Conservation (phyloP, 2,329 filamentous ascomycete species). For the Clarireedia paspali region DNA sequence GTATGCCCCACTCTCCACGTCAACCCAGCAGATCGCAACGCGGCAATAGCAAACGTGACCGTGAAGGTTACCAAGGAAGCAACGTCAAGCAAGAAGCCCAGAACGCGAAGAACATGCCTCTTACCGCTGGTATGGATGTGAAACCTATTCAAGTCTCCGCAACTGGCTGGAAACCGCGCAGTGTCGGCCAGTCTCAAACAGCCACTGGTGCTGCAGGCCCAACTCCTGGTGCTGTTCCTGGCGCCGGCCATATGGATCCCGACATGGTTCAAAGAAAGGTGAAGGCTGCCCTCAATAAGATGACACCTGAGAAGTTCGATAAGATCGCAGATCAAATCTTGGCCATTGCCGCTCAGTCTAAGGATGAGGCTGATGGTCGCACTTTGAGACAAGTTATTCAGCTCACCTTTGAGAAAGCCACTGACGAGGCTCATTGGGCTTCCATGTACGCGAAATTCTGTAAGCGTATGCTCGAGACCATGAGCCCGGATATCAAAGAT, state of each 20-base stretch:
- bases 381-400: constrained; percentile 97
- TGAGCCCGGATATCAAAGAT: constrained; percentile 91
- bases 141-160: constrained; percentile 67
- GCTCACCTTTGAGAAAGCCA: constrained; percentile 98
- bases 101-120: constrained; percentile 80
- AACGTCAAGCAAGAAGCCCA: constrained; percentile 52
- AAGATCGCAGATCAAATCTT: constrained; percentile 92
- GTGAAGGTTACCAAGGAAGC: constrained; percentile 34
- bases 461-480: constrained; percentile 90
- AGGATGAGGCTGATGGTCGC: constrained; percentile 88
- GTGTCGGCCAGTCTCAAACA: constrained; percentile 42
- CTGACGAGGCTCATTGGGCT: constrained; percentile 96
- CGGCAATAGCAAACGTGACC: constrained; percentile 54
- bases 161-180: constrained; percentile 86
- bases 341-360: constrained; percentile 86
- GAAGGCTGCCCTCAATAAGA: constrained; percentile 98
- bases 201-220: constrained; percentile 33
- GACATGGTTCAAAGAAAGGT: constrained; percentile 97
- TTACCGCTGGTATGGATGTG: constrained; percentile 75
- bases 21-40: constrained; percentile 51
- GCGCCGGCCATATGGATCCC: constrained; percentile 63
- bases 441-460: constrained; percentile 99
- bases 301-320: constrained; percentile 99
- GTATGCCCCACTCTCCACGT: constrained; percentile 64
- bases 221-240: constrained; percentile 38